phyloP scores from a whole-genome alignment of 2,329 filamentous ascomycete genomes.

The Tolypocladium cylindrosporum region DNA sequence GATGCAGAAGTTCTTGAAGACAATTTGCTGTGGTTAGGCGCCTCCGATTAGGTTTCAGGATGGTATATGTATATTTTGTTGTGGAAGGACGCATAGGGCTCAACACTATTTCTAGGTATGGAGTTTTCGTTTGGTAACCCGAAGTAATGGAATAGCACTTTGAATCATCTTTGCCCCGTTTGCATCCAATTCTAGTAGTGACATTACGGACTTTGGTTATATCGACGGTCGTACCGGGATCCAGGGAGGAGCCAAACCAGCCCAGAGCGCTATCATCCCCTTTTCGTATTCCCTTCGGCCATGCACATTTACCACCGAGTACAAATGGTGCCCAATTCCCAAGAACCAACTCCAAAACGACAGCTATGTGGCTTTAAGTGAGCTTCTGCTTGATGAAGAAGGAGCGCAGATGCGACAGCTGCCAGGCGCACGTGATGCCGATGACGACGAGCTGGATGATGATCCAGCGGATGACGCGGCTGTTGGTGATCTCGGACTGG shows the following conservation, averaged over 20 bases:
- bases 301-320: not conserved
- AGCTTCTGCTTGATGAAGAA: conserved; percentile 99
- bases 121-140: conserved; percentile 22
- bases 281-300: not conserved
- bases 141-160: conserved; percentile 23
- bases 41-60: conserved; percentile 12
- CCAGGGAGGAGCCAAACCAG: not conserved
- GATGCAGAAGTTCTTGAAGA: conserved; percentile 88
- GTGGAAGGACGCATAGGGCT: conserved; percentile 11
- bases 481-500: conserved; percentile 89
- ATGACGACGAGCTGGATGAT: conserved; percentile 80
- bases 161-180: conserved; percentile 2
- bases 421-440: conserved; percentile 87
- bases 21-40: conserved; percentile 74
- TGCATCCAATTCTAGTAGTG: not conserved
- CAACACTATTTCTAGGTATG: conserved; percentile 10
- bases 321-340: conserved; percentile 1
- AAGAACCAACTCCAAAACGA: conserved; percentile 2
- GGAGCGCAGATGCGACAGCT: conserved; percentile 84
- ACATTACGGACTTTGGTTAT: not conserved
- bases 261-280: not conserved
- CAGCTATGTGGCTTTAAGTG: conserved; percentile 43
- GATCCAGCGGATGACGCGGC: conserved; percentile 88
- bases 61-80: conserved; percentile 19
- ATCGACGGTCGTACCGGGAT: not conserved